Base-by-base conservation (phyloP, 495 filamentous ascomycete genomes). In the Tuber borchii region DNA sequence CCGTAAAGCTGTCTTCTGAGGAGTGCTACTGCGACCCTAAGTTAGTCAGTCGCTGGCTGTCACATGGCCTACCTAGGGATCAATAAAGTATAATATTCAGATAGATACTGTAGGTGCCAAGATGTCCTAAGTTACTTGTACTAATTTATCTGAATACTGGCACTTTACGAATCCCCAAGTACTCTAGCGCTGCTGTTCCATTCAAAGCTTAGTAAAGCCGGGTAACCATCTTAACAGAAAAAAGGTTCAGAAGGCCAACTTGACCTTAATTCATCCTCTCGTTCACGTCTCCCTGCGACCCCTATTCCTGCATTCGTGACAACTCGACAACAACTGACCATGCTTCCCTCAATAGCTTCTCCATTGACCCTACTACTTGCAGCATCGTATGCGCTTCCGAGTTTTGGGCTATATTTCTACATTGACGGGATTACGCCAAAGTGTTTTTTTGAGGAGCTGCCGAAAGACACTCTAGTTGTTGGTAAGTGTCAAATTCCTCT, bases 381-480 rank as follows among this genome's bases (percentile, higher is more conserved):
- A 14, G 74, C 79, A 65, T 83, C 70, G 9, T 78, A 79, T 31
- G 82, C 89, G 26, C 72, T 87, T 22, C 91, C 90, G 40, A 88
- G 90, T 70, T 90, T 93, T 77, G 93, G 93, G 56, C 89, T 99
- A 74, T 94, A 97, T 89, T 97, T 99, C 89, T 97, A 93, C 87
- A 90, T 98, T 84, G 94, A 98, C 82, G 92, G 91, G 78, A 88
- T 89, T 22, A 86, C 87, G 79, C 88, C 90, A 78, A 93, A 92
- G 84, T 99, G 95, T 86, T 98, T 99, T 90, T 97, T 92, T 86
- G 95, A 99, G 87, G 96, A 98, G 85, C 89, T 99, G 69, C 96
- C 94, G 71, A 97, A 98, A 86, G 96, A 97, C 86, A 99, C 95
- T 2, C 86, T 99, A 20, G 95, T 99, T 71, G 94, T 97, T 65